A percentile compares a stretch with the other conserved stretches of the same genome.
Conservation (phyloP, 1,139 yeast species). For the Trichomonascaceae sp. region DNA sequence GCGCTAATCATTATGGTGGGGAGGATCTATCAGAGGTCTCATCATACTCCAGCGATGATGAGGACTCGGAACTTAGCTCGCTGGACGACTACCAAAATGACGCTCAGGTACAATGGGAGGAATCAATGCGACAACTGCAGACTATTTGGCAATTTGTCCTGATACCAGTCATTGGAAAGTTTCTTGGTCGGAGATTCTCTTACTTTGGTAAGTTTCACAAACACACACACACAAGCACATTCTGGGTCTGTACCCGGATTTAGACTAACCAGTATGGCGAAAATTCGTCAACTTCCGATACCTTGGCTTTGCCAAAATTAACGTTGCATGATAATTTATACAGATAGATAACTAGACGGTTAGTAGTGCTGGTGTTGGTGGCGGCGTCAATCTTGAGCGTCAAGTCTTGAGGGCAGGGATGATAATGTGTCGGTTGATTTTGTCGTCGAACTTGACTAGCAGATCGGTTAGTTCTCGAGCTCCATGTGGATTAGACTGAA, state of each 20-base stretch:
- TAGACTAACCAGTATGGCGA: slow-evolving; percentile 1
- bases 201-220: slow-evolving; percentile 22
- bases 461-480: slow-evolving; percentile 13
- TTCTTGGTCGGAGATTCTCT: slow-evolving; percentile 54
- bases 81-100: no score
- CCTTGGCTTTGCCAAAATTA: no score
- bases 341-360: background rate
- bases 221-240: background rate
- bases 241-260: background rate
- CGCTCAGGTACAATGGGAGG: slow-evolving; percentile 76
- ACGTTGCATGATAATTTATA: background rate
- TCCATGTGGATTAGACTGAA: background rate
- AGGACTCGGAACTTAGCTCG: no score
- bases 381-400: background rate
- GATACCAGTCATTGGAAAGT: slow-evolving; percentile 59
- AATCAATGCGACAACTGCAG: slow-evolving; percentile 49
- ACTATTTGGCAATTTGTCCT: slow-evolving; percentile 44
- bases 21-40: slow-evolving; percentile 7
- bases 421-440: slow-evolving; percentile 14
- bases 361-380: background rate
- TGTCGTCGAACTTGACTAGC: slow-evolving; percentile 17
- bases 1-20: slow-evolving; percentile 6
- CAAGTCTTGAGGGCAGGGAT: slow-evolving; percentile 16
- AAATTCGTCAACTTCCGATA: background rate
- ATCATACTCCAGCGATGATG: no score